Base-by-base conservation (phyloP, 257 asterid genomes). In the Gentiana straminea region DNA sequence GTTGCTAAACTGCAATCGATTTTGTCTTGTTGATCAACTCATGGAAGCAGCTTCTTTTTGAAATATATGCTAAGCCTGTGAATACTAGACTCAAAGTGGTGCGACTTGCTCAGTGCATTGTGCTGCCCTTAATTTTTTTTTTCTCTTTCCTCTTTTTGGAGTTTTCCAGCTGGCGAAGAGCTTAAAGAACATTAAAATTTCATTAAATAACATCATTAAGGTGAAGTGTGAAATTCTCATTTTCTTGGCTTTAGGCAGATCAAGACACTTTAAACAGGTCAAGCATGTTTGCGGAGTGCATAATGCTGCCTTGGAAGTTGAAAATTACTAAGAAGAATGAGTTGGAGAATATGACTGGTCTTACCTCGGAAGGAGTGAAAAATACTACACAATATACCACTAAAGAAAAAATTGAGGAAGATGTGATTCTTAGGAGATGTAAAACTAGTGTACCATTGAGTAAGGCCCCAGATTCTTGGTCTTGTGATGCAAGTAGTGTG, bases 221-320 rank as follows among this genome's bases (percentile, higher is more conserved):
- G 8, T 41, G 46, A 5, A 4, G 8, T 37, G 54, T 51, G 41
- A 35, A 34, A 45, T 64, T 55, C 15, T 9, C 51, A 35, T 65
- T 32, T 67, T 68, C 63, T 71, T 75, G 88, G 92, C 77, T 71
- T 64, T 70, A 69, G 54, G 81, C 84, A 66, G 69, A 71, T 73
- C 75, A 60, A 70, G 70, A 43, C 24, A 51, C 56, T 63, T 69
- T 79, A 63, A 81, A 73, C 65, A 59, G 70, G 63, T 68, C 79
- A 49, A 69, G 73, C 70, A 62, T 68, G 68, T 81, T 83, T 77
- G 95, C 87, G 36, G 80, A 88, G 86, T 94, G 86, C 70, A 50
- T 75, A 44, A 63, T 85, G 68, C 70, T 92, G 64, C 94, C 97
- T 33, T 92, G 93, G 95, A 79, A 85, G 73, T 77, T 92, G 75